phyloP scores from a whole-genome alignment of 768 basidiomycete genomes.

The Lactifluus piperatus region DNA sequence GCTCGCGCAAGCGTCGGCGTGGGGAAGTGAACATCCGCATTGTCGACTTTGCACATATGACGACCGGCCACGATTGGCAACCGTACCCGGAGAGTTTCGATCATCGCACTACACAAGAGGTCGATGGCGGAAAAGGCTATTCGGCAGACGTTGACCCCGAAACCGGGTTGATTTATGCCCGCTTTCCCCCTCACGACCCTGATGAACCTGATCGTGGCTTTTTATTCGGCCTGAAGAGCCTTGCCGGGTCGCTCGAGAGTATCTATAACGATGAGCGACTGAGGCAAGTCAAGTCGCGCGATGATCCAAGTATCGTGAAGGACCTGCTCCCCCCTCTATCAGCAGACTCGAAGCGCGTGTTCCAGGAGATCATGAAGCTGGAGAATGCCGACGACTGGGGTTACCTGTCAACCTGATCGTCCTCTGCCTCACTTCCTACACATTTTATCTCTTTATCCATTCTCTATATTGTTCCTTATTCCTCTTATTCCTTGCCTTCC shows the following conservation, averaged over 20 bases:
- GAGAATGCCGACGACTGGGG: conserved; percentile 64
- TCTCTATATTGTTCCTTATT: not conserved
- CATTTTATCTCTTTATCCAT: conserved; percentile 1
- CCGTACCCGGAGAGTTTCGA: conserved; percentile 45
- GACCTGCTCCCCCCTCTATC: conserved; percentile 55
- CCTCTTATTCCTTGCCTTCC: not conserved
- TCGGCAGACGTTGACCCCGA: conserved; percentile 73
- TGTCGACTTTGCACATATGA: conserved; percentile 98
- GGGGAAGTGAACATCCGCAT: conserved; percentile 94
- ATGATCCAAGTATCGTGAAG: conserved; percentile 39
- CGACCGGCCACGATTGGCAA: conserved; percentile 88
- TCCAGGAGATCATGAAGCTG: conserved; percentile 57
- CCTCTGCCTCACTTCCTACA: not conserved
- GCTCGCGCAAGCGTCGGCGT: conserved; percentile 57
- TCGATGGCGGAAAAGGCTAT: conserved; percentile 61
- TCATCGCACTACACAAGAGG: conserved; percentile 34
- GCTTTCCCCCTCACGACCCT: conserved; percentile 89
- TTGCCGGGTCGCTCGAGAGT: conserved; percentile 65
- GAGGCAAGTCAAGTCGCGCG: conserved; percentile 50
- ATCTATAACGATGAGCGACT: conserved; percentile 86
- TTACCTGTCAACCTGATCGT: conserved; percentile 58
- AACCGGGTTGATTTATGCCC: conserved; percentile 78
- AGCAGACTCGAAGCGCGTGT: conserved; percentile 71
- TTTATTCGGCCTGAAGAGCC: conserved; percentile 78
- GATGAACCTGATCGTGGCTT: conserved; percentile 91